Percentiles rank a stretch among this genome's conserved stretches.
Evolutionary conservation across 148 eudicot genomes (phyloP).

Genomic region (Cornus florida): DNA sequence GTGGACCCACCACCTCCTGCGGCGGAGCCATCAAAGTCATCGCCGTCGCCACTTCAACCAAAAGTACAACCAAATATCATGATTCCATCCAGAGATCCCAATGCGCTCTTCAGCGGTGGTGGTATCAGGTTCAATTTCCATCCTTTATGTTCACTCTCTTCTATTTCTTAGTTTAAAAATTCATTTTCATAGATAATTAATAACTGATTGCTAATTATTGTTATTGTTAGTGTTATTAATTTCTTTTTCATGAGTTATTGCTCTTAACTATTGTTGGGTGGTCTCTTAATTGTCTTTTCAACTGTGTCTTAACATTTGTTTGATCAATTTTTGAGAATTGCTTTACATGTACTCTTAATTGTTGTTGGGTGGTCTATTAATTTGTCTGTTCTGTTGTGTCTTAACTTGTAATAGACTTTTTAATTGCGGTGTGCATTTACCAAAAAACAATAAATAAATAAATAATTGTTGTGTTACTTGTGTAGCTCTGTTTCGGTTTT

Average conservation of each 20-base stretch:
- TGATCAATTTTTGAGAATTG: too few species aligned
- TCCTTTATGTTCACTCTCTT: background rate
- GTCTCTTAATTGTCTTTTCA: background rate
- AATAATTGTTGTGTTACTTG: too few species aligned
- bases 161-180: background rate
- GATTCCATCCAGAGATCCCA: conserved; percentile 42
- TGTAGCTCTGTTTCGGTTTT: background rate
- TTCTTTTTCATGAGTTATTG: background rate
- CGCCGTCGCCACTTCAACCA: background rate
- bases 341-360: too few species aligned
- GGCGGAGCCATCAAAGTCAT: background rate
- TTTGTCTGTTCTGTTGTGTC: too few species aligned
- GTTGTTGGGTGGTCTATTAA: too few species aligned
- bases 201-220: background rate
- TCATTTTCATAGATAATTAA: background rate
- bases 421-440: too few species aligned
- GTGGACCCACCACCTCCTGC: conserved; percentile 7
- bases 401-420: too few species aligned
- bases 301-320: too few species aligned
- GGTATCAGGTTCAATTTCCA: conserved; percentile 44
- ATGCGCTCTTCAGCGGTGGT: conserved; percentile 59
- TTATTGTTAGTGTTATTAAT: background rate
- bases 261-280: background rate
- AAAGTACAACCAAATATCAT: conserved; percentile 3
- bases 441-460: too few species aligned